Evolutionary conservation across 805 yeast genomes (phyloP).

Genomic region (Candida sonorensis): DNA sequence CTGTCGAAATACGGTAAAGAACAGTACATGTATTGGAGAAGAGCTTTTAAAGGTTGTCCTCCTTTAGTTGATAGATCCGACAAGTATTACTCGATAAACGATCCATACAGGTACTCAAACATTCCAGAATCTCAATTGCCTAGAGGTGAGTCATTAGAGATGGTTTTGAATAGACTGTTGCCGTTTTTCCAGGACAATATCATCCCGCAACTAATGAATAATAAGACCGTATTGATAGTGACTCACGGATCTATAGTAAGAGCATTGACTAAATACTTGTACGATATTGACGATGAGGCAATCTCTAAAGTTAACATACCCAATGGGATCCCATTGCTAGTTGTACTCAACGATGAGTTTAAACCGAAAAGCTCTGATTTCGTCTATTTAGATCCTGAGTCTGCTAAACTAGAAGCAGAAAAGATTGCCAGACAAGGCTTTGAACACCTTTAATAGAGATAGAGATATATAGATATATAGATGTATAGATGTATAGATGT

Average conservation of each 20-base stretch:
- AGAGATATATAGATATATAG: no score
- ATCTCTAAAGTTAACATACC: constrained; percentile 75
- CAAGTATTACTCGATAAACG: constrained; percentile 28
- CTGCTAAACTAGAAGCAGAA: constrained; percentile 71
- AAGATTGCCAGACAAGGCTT: constrained; percentile 75
- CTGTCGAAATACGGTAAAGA: constrained; percentile 62
- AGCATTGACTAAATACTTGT: constrained; percentile 63
- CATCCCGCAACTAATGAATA: constrained; percentile 38
- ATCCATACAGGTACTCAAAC: constrained; percentile 35
- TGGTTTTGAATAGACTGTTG: constrained; percentile 61
- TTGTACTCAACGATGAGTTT: constrained; percentile 46
- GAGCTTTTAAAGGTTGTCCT: constrained; percentile 73
- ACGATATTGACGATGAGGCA: constrained; percentile 56
- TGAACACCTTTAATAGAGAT: no score
- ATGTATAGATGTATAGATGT: no score
- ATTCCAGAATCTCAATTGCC: constrained; percentile 48
- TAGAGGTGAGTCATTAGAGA: constrained; percentile 63
- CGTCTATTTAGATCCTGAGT: constrained; percentile 73
- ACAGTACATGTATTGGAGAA: constrained; percentile 70
- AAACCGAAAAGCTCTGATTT: constrained; percentile 31
- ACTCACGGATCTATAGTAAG: constrained; percentile 83
- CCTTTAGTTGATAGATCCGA: constrained; percentile 37
- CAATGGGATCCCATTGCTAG: constrained; percentile 73
- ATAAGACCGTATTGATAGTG: constrained; percentile 57
- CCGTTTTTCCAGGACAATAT: constrained; percentile 55